These are phyloP conservation scores for Xylaria sp. DNA, from an alignment of 2,329 filamentous ascomycete genomes.

Conservation along the genomic window DNA sequence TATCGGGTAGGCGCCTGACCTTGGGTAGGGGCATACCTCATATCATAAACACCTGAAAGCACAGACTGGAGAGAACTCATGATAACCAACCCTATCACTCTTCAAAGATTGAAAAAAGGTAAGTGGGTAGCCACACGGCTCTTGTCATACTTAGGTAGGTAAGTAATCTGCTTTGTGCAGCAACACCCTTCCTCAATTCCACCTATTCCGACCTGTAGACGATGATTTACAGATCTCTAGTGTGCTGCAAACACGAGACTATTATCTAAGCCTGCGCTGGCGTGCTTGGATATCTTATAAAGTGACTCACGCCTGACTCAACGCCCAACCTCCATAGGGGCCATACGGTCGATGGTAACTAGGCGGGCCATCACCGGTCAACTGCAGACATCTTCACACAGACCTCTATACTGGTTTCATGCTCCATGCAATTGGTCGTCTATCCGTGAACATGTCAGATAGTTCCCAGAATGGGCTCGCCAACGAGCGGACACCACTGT, in stretches of 20 bases:
- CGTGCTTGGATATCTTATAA: not conserved
- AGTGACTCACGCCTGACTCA: not conserved
- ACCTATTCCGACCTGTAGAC: not conserved
- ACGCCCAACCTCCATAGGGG: not conserved
- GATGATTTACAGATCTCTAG: constrained; percentile 7
- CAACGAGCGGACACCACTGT: constrained; percentile 33
- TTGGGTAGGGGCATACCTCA: too few relatives aligned
- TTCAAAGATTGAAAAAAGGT: too few relatives aligned
- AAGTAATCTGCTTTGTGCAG: not conserved
- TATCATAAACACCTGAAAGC: too few relatives aligned
- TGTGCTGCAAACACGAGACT: not conserved
- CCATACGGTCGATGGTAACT: not conserved
- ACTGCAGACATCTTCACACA: not conserved
- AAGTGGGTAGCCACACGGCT: not conserved
- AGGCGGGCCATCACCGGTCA: not conserved
- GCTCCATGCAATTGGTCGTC: not conserved
- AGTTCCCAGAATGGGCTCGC: not conserved
- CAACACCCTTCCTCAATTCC: constrained; percentile 18
- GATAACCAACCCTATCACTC: too few relatives aligned
- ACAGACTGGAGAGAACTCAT: too few relatives aligned
- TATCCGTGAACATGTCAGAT: constrained; percentile 8
- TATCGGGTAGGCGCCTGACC: too few relatives aligned
- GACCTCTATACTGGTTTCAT: not conserved
- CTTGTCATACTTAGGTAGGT: not conserved
- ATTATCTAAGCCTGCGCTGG: not conserved